These are phyloP conservation scores for Teunomyces funiuensis DNA, from an alignment of 805 yeast species.

Conservation along the genomic window DNA sequence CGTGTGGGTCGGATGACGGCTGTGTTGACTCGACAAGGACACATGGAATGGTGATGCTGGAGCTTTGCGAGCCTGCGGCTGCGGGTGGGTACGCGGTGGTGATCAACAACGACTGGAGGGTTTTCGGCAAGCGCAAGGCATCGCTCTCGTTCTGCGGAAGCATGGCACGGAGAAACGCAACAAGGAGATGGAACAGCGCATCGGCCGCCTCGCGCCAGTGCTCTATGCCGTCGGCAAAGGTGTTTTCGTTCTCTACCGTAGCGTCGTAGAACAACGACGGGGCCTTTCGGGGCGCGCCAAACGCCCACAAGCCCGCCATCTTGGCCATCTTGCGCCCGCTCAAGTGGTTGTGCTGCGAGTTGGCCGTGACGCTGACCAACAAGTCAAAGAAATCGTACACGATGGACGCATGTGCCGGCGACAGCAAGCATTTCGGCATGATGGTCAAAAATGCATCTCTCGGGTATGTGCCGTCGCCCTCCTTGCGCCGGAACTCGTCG, in stretches of 20 bases:
- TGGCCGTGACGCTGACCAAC: constrained; percentile 72
- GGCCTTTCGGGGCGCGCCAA: constrained; percentile 42
- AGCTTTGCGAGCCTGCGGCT: constrained; percentile 30
- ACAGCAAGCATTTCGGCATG: constrained; percentile 80
- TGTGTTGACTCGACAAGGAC: constrained; percentile 57
- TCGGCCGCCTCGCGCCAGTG: constrained; percentile 81
- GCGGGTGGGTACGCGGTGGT: constrained; percentile 78
- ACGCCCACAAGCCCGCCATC: constrained; percentile 89
- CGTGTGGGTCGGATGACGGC: constrained; percentile 50
- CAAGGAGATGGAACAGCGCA: constrained; percentile 77
- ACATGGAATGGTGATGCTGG: constrained; percentile 57
- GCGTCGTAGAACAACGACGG: constrained; percentile 39
- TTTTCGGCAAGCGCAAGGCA: constrained; percentile 58
- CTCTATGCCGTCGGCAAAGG: constrained; percentile 67
- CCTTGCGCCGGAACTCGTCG: constrained; percentile 62
- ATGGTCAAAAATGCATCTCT: constrained; percentile 71
- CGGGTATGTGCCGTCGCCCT: constrained; percentile 65
- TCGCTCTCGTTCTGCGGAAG: constrained; percentile 65
- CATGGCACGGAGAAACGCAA: constrained; percentile 78
- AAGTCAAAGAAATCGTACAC: constrained; percentile 86
- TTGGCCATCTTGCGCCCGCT: constrained; percentile 78
- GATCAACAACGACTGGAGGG: constrained; percentile 63
- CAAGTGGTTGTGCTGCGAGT: constrained; percentile 74
- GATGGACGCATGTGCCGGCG: constrained; percentile 87
- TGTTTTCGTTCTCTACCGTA: constrained; percentile 29